A percentile compares a stretch with the other conserved stretches of the same genome.
Conservation (phyloP, 345 rosid species). For the Gossypium turneri region DNA sequence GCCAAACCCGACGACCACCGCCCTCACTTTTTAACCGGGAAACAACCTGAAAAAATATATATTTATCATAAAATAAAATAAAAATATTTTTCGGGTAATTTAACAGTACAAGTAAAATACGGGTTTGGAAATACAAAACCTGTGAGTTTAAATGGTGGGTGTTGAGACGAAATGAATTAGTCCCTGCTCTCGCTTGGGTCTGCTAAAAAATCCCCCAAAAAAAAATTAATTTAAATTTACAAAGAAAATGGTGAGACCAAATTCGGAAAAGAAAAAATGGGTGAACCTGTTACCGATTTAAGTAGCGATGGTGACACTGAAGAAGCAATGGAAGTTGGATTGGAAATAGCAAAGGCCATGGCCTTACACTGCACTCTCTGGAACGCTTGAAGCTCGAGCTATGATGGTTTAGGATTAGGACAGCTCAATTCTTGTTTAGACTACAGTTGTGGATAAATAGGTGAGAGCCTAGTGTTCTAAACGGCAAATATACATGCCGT, state of each 20-base stretch:
- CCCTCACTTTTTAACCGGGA: conserved; percentile 36
- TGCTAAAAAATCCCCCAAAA: neutral
- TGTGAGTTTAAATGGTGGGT: conserved; percentile 19
- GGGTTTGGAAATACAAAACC: conserved; percentile 23
- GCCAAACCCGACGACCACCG: conserved; percentile 61
- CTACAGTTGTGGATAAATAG: neutral
- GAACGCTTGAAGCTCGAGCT: neutral
- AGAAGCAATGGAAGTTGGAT: conserved; percentile 24
- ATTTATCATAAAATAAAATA: neutral
- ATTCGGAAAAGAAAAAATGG: neutral
- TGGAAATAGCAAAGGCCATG: conserved; percentile 31
- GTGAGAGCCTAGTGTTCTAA: neutral
- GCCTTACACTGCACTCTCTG: neutral
- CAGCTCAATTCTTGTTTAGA: too few relatives aligned
- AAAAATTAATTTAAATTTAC: neutral
- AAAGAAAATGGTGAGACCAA: neutral
- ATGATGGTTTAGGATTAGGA: neutral
- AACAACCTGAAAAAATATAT: conserved; percentile 30
- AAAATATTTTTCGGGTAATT: neutral
- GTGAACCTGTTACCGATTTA: neutral
- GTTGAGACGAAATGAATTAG: conserved; percentile 15
- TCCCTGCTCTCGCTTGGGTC: conserved; percentile 24
- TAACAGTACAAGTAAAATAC: neutral
- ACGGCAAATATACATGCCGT: conserved; percentile 5
- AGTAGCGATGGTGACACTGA: conserved; percentile 25